Evolutionary conservation across 768 basidiomycete genomes (phyloP).

Genomic region (Postia placenta): DNA sequence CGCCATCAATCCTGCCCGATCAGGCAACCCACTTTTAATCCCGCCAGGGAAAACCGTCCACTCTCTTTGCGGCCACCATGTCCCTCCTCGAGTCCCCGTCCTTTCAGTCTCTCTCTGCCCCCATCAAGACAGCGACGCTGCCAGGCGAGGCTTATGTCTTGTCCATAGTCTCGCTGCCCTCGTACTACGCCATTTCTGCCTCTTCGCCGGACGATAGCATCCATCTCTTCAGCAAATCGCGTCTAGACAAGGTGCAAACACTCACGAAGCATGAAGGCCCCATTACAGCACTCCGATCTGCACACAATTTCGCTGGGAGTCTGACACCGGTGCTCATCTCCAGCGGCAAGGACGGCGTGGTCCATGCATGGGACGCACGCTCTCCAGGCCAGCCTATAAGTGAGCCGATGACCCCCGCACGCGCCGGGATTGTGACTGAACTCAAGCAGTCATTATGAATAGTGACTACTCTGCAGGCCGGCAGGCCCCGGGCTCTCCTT

Average conservation of each 20-base stretch:
- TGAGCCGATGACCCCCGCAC: slow-evolving; percentile 30
- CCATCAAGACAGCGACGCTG: slow-evolving; percentile 27
- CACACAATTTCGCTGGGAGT: slow-evolving; percentile 35
- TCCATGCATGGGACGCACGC: slow-evolving; percentile 74
- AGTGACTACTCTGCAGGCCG: slow-evolving; percentile 19
- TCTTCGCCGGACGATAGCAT: slow-evolving; percentile 63
- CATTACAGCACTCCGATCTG: slow-evolving; percentile 49
- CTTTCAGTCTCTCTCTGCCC: slow-evolving; percentile 17
- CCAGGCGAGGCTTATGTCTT: slow-evolving; percentile 54
- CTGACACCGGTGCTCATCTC: slow-evolving; percentile 47
- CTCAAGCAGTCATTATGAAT: slow-evolving; percentile 18
- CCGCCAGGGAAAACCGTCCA: background rate
- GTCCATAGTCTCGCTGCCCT: slow-evolving; percentile 42
- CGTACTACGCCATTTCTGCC: slow-evolving; percentile 51
- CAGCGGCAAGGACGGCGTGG: slow-evolving; percentile 64
- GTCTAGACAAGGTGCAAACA: slow-evolving; percentile 38
- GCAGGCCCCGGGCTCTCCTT: slow-evolving; percentile 34
- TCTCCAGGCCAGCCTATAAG: slow-evolving; percentile 49
- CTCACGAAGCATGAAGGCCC: slow-evolving; percentile 54
- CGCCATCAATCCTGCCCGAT: too few relatives aligned
- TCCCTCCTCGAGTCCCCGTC: slow-evolving; percentile 27
- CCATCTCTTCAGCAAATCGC: slow-evolving; percentile 57
- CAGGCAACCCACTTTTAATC: background rate
- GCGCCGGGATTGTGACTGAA: slow-evolving; percentile 16
- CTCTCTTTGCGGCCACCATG: slow-evolving; percentile 12